These are phyloP conservation scores for Candida corydali DNA, from an alignment of 805 yeast species.

Conservation along the genomic window DNA sequence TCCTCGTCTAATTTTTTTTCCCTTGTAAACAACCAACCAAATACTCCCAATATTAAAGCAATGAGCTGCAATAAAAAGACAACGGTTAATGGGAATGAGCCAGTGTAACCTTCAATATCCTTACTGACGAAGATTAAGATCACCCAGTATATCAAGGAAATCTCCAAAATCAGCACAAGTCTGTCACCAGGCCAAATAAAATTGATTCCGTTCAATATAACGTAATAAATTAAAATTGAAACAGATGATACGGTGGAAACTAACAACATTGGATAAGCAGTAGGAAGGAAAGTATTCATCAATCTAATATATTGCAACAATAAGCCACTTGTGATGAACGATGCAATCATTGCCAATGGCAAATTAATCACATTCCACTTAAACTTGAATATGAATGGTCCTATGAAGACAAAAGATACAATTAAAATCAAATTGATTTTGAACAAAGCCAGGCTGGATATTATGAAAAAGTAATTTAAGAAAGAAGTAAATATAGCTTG, in stretches of 20 bases:
- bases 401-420: slow-evolving; percentile 41
- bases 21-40: slow-evolving; percentile 34
- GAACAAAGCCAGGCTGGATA: slow-evolving; percentile 48
- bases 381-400: slow-evolving; percentile 44
- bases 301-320: slow-evolving; percentile 9
- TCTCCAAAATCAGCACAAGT: slow-evolving; percentile 41
- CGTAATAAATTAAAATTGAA: slow-evolving; percentile 51
- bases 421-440: slow-evolving; percentile 51
- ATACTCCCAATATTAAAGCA: slow-evolving; percentile 49
- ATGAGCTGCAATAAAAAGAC: slow-evolving; percentile 44
- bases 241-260: slow-evolving; percentile 39
- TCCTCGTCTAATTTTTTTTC: slow-evolving; percentile 10
- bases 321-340: slow-evolving; percentile 23
- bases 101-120: slow-evolving; percentile 45
- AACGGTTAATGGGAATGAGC: slow-evolving; percentile 47
- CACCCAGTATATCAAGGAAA: slow-evolving; percentile 56
- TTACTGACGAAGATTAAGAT: slow-evolving; percentile 38
- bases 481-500: slow-evolving; percentile 65
- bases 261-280: slow-evolving; percentile 37
- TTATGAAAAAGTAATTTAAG: slow-evolving; percentile 52
- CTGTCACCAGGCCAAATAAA: slow-evolving; percentile 39
- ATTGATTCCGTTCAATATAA: slow-evolving; percentile 46
- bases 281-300: slow-evolving; percentile 32
- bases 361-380: slow-evolving; percentile 47
- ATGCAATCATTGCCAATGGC: slow-evolving; percentile 52